Conservation (phyloP, 1,139 yeast species). For the Blastobotrys ciferrii region DNA sequence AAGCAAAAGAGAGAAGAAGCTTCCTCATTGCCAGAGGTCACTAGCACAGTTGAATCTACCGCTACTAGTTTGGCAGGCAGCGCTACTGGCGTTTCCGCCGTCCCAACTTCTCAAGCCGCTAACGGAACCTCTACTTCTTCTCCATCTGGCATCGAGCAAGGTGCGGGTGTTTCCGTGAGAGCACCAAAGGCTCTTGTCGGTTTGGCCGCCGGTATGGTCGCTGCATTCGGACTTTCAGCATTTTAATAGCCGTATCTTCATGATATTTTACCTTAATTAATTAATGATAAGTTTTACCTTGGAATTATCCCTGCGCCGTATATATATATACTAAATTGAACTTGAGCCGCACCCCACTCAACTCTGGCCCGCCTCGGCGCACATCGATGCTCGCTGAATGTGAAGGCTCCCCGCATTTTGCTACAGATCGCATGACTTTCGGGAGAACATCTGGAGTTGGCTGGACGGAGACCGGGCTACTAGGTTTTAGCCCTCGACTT, state of each 20-base stretch:
- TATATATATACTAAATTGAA: no score
- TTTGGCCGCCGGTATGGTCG: conserved; percentile 3
- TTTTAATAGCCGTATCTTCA: not conserved
- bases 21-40: not conserved
- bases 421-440: no score
- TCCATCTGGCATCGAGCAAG: not conserved
- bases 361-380: no score
- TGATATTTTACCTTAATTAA: no score
- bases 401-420: no score
- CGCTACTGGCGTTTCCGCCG: not conserved
- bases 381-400: no score
- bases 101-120: not conserved
- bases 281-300: not conserved
- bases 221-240: conserved; percentile 1
- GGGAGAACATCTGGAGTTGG: no score
- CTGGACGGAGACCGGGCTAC: no score
- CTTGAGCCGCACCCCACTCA: no score
- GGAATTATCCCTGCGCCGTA: no score
- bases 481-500: no score
- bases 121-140: not conserved
- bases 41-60: not conserved
- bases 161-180: not conserved
- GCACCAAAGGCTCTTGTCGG: conserved; percentile 2
- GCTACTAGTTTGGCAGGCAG: not conserved
- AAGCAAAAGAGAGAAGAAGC: not conserved